Base-by-base conservation (phyloP, 257 asterid genomes). In the Petunia axillaris region DNA sequence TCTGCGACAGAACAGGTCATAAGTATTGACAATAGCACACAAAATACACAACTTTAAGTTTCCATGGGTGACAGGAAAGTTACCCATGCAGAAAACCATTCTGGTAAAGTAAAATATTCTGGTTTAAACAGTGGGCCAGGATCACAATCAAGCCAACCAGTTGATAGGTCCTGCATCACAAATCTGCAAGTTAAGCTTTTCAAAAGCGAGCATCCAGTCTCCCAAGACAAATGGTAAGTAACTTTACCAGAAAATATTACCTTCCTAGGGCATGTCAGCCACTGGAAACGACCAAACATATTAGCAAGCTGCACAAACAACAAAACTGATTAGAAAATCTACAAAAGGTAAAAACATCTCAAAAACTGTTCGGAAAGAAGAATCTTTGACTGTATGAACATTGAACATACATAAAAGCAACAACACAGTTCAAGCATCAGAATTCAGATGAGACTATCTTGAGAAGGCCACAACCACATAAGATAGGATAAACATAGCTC, bases 231-330 rank as follows among this genome's bases (percentile, higher is more conserved):
- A 59, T 65, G 50, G 48, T 25, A 44, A 58, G 76, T 40, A 73
- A 11, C 46, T 63, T 81, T 82, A 76, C 46, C 59, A 80, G 59
- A 79, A 75, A 75, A 25, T 9, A 38, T 84, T 86, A 96, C 99
- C 98, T 89, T 94, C 83, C 99, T 94, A 39, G 98, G 99, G 76
- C 99, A 96, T 5, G 99, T 94, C 81, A 96, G 85, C 99, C 99
- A 96, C 87, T 86, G 97, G 83, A 89, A 93, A 38, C 82, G 97
- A 77, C 96, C 98, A 82, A 96, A 68, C 76, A 91, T 58, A 80
- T 94, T 90, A 75, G 99, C 98, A 86, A 96, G 90, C 99, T 96
- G 97, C 70, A 85, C 35, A 81, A 73, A 62, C 60, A 76, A 50
- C 35, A 52, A 67, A 81, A 58, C 43, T 78, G 77, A 77, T 57